Conservation (phyloP, 257 asterid genomes). For the Nicotiana otophora region DNA sequence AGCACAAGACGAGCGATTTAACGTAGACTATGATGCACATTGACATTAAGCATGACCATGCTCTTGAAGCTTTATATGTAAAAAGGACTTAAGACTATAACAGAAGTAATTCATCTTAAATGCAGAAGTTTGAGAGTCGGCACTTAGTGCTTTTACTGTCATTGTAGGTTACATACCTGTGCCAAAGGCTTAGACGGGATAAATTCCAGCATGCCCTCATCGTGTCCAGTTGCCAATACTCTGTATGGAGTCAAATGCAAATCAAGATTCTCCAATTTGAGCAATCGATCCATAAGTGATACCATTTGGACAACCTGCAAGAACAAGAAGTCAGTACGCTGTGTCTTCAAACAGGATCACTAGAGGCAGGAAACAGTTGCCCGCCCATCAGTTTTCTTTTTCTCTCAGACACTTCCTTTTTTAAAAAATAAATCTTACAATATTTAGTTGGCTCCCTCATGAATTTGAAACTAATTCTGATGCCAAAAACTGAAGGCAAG, state of each 20-base stretch:
- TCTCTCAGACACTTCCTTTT: not conserved
- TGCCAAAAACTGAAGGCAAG: not conserved
- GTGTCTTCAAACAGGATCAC: not conserved
- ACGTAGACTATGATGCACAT: not conserved
- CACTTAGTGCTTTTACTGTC: not conserved
- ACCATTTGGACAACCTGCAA: conserved; percentile 96
- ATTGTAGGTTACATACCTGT: conserved; percentile 47
- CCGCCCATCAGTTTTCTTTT: not conserved
- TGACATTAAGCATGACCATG: not conserved
- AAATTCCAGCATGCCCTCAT: conserved; percentile 98
- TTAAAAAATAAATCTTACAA: not conserved
- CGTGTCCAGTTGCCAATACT: conserved; percentile 96
- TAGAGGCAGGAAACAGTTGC: not conserved
- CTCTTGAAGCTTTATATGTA: not conserved
- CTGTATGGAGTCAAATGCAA: conserved; percentile 91
- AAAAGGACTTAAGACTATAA: not conserved
- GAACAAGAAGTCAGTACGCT: not conserved
- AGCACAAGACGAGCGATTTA: not conserved
- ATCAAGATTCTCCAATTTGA: conserved; percentile 95
- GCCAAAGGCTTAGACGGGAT: conserved; percentile 94
- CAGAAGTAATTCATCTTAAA: not conserved
- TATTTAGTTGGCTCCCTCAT: not conserved
- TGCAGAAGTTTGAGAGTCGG: not conserved
- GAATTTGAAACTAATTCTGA: not conserved
- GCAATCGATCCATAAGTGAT: conserved; percentile 90